Evolutionary conservation across 2,329 filamentous ascomycete species (phyloP), one percentile per base, ranked within the genome.

Genomic region (Bipolaris bicolor): DNA sequence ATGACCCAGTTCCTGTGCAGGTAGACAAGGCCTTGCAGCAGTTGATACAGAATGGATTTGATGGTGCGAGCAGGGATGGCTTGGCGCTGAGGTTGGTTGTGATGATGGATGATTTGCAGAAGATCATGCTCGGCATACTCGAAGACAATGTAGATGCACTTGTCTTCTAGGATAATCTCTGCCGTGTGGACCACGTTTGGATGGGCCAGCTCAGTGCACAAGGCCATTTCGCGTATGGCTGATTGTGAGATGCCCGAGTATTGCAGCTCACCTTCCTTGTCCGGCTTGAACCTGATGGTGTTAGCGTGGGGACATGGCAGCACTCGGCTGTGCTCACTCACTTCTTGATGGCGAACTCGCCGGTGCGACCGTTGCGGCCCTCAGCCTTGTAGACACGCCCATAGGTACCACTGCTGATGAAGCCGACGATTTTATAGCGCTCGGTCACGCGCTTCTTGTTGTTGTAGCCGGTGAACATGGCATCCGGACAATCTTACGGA

Each of bases 131-230:
- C 95, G 65, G 95, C 95, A 76, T 97, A 99, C 77, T 98, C 95
- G 68, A 99, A 98, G 1, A 99, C 93, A 90, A 99, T 99, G 79
- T 93, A 99, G 75, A 99, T 98, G 80, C 93, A 97, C 80, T 98
- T 98, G 77, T 97, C 93, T 79, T 99, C 94, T 3, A 99, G 83
- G 69, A 99, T 97, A 70, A 97, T 98, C 78, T 99, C 95, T 60
- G 94, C 88, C 1, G 97, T 86, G 57, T 90, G 88, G 65, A 99
- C 94, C 33, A 99, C 88, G 74, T 98, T 98, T 55, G 86, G 82
- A 76, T 99, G 92, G 57, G 85, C 87, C 24, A 99, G 84, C 74
- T 99, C 95, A 36, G 91, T 95, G 78, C 95, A 99, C 0, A 99
- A 82, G 15, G 94, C 92, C 92, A 99, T 99, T 77, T 99, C 95